Evolutionary conservation across 2,329 filamentous ascomycete genomes (phyloP), one percentile per base, ranked within the genome.

Genomic region (Stagonosporopsis vannaccii): DNA sequence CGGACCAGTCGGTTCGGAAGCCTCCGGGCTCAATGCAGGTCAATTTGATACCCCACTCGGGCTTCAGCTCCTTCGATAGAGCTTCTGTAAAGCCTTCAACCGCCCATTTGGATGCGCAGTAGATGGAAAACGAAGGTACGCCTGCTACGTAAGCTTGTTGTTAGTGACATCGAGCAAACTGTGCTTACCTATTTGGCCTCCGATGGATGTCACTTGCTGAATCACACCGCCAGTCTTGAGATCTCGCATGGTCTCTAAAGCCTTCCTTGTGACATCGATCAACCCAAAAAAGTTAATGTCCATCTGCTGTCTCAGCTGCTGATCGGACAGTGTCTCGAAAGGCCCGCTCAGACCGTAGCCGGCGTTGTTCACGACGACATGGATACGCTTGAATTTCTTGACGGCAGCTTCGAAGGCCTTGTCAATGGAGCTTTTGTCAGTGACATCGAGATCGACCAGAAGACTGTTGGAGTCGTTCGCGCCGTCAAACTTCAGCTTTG

Each of bases 351-450:
- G 72, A n/a, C 82, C 82, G 56, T 85, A 87, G 2, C 85, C 86
- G 3, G 85, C 85, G 45, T 87, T 87, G 73, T 87, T 87, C 56
- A 85, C 79, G 5, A 87, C 81, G 1, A 87, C 81, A 66, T 88
- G 84, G 40, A 88, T 71, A 7, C 82, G 80, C 17, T 80, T 79
- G 65, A 85, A 87, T 43, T 80, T 80, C 2, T 78, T 70, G 22
- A 80, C 50, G 0, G 79, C 78, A 17, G 73, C 69, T 7, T 79
- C 72, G 60, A 84, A 80, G 1, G 80, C 80, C 7, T 71, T 72
- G 28, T 79, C 69, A 49, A 85, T 80, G 2, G 82, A 80, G 1
- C 60, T 59, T 45, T 67, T 62, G n/a, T 74, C 70, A 0, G 80
- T 82, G 0, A 87, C 84, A 61, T 87, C 84, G 13, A 86, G 78